A percentile compares a stretch with the other conserved stretches of the same genome.
phyloP scores from a whole-genome alignment of 2,329 filamentous ascomycete species.

The Diplocarpon mali region DNA sequence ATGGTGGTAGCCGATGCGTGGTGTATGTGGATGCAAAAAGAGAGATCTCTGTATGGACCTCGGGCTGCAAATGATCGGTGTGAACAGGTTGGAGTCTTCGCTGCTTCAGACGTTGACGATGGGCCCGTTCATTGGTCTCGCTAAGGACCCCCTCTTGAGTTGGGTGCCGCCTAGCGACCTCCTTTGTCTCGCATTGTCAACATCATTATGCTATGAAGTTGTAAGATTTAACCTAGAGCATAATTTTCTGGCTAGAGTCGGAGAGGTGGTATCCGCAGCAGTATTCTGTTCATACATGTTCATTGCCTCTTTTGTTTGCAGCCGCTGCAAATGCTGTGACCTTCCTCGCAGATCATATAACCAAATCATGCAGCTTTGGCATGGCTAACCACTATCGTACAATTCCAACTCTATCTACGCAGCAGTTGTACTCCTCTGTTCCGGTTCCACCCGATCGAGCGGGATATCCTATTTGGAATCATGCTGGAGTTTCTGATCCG shows the following conservation, averaged over 20 bases:
- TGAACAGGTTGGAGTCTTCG: conserved; percentile 12
- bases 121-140: conserved; percentile 22
- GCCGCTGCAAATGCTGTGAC: not conserved
- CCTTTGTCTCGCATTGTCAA: conserved; percentile 18
- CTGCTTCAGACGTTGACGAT: conserved; percentile 8
- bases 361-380: not conserved
- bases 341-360: not conserved
- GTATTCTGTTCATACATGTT: too few relatives aligned
- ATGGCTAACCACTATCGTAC: conserved; percentile 6
- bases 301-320: conserved; percentile 3
- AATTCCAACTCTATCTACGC: conserved; percentile 2
- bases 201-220: conserved; percentile 6
- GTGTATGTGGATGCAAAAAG: conserved; percentile 9
- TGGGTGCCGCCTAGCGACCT: conserved; percentile 12
- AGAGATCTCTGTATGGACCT: conserved; percentile 4
- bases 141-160: conserved; percentile 11
- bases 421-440: conserved; percentile 7
- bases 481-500: too few relatives aligned
- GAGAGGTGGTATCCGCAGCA: too few relatives aligned
- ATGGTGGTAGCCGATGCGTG: conserved; percentile 41
- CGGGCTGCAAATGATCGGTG: conserved; percentile 16
- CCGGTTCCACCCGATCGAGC: conserved; percentile 6
- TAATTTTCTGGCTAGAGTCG: too few relatives aligned
- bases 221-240: not conserved
- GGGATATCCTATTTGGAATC: not conserved